Conservation (phyloP, 345 rosid species). For the Bruguiera parviflora region DNA sequence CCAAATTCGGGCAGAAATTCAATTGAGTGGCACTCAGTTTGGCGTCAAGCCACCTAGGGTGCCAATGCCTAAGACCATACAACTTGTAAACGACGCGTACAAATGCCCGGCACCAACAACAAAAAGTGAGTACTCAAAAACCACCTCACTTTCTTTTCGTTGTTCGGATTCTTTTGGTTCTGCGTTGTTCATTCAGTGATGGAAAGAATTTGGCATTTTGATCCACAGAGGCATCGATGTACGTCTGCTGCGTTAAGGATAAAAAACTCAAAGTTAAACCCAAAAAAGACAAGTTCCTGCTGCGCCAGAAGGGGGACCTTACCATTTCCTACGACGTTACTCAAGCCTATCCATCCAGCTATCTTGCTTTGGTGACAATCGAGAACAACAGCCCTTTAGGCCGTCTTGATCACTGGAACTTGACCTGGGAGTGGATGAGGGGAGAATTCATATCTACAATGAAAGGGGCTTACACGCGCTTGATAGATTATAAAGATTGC, state of each 20-base stretch:
- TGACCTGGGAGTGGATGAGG: conserved; percentile 91
- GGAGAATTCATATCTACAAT: conserved; percentile 77
- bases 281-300: conserved; percentile 41
- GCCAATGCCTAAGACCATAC: conserved; percentile 71
- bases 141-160: no score
- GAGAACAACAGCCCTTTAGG: conserved; percentile 71
- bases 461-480: conserved; percentile 75
- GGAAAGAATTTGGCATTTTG: no score
- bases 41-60: conserved; percentile 49
- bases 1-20: conserved; percentile 58
- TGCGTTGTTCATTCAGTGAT: neutral
- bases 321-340: conserved; percentile 60
- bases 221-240: conserved; percentile 27
- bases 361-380: conserved; percentile 81
- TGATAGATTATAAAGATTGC: conserved; percentile 48
- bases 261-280: conserved; percentile 40
- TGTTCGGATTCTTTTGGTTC: neutral
- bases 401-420: conserved; percentile 83
- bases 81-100: conserved; percentile 57
- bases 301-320: conserved; percentile 61
- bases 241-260: conserved; percentile 68
- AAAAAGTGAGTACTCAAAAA: conserved; percentile 34
- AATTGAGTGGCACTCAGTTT: conserved; percentile 65
- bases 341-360: conserved; percentile 59
- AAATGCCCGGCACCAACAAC: conserved; percentile 52